Base-by-base conservation (phyloP, 2,329 filamentous ascomycete species). In the Ascochyta clinopodiicola region DNA sequence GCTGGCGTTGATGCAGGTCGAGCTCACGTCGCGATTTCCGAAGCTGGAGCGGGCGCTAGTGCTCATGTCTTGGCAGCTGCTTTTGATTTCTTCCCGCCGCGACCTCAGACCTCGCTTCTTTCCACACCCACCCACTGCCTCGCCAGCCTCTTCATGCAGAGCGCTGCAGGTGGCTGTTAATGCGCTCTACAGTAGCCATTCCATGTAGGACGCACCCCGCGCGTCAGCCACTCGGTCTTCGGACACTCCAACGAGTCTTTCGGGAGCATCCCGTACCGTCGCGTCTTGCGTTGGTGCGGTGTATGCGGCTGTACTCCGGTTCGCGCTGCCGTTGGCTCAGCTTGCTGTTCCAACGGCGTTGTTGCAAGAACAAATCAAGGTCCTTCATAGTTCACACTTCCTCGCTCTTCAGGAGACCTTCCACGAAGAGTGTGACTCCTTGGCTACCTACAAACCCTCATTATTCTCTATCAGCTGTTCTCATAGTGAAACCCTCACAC, bases 341-440 rank as follows among this genome's bases (percentile, higher is more conserved):
- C 52, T 43, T 55, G 64, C 55, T 67, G 46, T 5, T 22, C 34
- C 47, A 40, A 34, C n/a, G 27, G 49, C 38, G 7, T 45, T 31
- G 75, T 77, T 82, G 80, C 80, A 71, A 82, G 68, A 82, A 50
- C 56, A 76, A 80, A 62, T 49, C 52, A 60, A 68, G 79, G 79
- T 79, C 79, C 78, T 78, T 82, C 80, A 82, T 82, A 82, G 80
- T 82, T 81, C 80, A 80, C 77, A 75, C 77, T 78, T 73, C 72
- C 73, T 79, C 74, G 73, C 79, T 79, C 77, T 78, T 70, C 71
- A 59, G 71, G 74, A 68, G 57, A 66, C 43, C 51, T 68, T 66
- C 77, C 70, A 77, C 72, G 74, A 74, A 74, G 73, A 78, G 78
- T 77, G 78, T 80, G 80, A 81, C 80, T 82, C 80, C 80, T 78